Percentiles rank a stretch among this genome's conserved stretches.
These are phyloP conservation scores for Eragrostis tef DNA, from an alignment of 202 grass and related monocot species.

Conservation along the genomic window DNA sequence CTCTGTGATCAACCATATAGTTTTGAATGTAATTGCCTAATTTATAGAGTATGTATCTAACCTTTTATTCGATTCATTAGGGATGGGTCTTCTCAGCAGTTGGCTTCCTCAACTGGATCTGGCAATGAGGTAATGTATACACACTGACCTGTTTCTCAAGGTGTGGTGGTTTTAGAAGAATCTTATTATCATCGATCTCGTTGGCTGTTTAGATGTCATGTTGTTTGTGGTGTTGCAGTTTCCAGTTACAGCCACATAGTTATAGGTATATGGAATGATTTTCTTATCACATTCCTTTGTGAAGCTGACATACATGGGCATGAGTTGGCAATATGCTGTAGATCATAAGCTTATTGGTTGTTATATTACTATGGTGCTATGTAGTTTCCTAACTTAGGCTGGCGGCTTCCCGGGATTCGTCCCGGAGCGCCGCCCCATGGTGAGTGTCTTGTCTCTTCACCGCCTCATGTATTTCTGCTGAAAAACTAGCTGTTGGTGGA, in stretches of 20 bases:
- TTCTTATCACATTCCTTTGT: slow-evolving; percentile 29
- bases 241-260: no score
- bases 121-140: slow-evolving; percentile 65
- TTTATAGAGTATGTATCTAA: slow-evolving; percentile 33
- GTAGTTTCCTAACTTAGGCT: no score
- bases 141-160: neutral
- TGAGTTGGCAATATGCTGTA: no score
- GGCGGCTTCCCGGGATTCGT: slow-evolving; percentile 67
- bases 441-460: slow-evolving; percentile 37
- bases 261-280: neutral
- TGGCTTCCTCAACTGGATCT: slow-evolving; percentile 48
- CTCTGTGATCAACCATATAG: slow-evolving; percentile 25
- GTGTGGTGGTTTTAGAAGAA: slow-evolving; percentile 33
- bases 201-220: slow-evolving; percentile 20
- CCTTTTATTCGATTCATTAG: slow-evolving; percentile 41
- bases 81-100: slow-evolving; percentile 55
- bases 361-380: no score
- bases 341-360: no score
- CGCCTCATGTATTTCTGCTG: slow-evolving; percentile 40
- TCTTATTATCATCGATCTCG: neutral
- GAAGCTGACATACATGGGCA: slow-evolving; percentile 4
- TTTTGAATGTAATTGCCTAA: slow-evolving; percentile 18
- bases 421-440: slow-evolving; percentile 71
- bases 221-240: slow-evolving; percentile 13
- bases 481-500: slow-evolving; percentile 26